A percentile compares a stretch with the other conserved stretches of the same genome.
phyloP scores from a whole-genome alignment of 129 eudicot species.

The Oenanthe sinensis region DNA sequence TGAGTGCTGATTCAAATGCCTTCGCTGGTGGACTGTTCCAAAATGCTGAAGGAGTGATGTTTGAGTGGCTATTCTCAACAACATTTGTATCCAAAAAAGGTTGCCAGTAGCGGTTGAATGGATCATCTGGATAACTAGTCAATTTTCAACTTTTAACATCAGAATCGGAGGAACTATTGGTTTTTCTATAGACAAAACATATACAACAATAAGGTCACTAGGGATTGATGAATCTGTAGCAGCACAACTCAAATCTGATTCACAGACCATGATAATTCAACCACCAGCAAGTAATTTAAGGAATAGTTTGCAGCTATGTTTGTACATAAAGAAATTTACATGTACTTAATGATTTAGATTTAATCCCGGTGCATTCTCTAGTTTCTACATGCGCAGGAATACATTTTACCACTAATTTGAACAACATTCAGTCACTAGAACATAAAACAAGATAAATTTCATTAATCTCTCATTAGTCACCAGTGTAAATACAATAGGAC shows the following conservation, averaged over 20 bases:
- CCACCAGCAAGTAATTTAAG: neutral
- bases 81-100: conserved; percentile 46
- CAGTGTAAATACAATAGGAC: too few relatives aligned
- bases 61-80: conserved; percentile 35
- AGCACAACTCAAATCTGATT: neutral
- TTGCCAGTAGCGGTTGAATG: conserved; percentile 68
- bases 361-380: neutral
- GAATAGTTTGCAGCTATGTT: neutral
- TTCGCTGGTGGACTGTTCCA: conserved; percentile 82
- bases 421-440: too few relatives aligned
- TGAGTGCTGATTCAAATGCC: conserved; percentile 50
- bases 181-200: neutral
- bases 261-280: neutral
- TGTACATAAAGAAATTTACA: too few relatives aligned
- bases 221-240: neutral
- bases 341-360: neutral
- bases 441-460: too few relatives aligned
- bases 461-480: too few relatives aligned
- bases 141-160: neutral
- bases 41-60: conserved; percentile 45
- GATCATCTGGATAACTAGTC: conserved; percentile 85
- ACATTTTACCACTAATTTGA: too few relatives aligned
- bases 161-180: neutral
- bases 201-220: neutral
- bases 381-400: neutral